phyloP scores from a whole-genome alignment of 768 basidiomycete species.

The Clitopilus passeckerianus region DNA sequence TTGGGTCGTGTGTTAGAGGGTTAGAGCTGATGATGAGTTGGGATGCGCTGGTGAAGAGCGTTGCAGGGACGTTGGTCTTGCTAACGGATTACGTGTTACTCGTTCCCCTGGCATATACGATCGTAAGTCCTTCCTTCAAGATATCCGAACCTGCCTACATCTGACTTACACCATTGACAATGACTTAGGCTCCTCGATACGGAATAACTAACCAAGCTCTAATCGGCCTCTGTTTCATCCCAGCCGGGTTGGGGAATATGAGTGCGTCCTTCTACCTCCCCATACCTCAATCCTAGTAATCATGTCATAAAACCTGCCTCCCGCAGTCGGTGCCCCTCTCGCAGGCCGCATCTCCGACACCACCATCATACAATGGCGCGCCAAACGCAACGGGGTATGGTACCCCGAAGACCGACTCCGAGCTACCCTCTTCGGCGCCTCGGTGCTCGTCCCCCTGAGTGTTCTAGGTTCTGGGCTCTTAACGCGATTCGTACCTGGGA shows the following conservation, averaged over 20 bases:
- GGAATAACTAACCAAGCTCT: constrained; percentile 50
- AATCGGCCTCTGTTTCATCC: constrained; percentile 57
- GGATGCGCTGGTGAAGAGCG: neutral
- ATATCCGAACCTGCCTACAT: no score
- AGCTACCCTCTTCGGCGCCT: constrained; percentile 40
- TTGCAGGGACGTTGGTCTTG: constrained; percentile 3
- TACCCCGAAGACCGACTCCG: constrained; percentile 67
- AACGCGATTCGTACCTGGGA: constrained; percentile 19
- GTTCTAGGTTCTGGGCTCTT: constrained; percentile 42
- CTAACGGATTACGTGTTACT: constrained; percentile 35
- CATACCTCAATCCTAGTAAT: neutral
- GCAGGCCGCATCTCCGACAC: constrained; percentile 57
- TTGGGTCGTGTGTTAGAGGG: neutral
- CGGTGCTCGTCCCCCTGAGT: constrained; percentile 48
- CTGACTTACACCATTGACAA: no score
- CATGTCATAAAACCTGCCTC: neutral
- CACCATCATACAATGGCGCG: constrained; percentile 42
- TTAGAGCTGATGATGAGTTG: neutral
- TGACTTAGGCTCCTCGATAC: constrained; percentile 27
- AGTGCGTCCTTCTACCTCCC: constrained; percentile 27
- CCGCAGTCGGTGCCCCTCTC: constrained; percentile 55
- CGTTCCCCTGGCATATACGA: constrained; percentile 60
- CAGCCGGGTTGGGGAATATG: constrained; percentile 55
- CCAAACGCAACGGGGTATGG: constrained; percentile 50
- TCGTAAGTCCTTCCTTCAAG: constrained; percentile 36